Conservation (phyloP, 176 grass and related monocot genomes). For the Carex myosuroides region DNA sequence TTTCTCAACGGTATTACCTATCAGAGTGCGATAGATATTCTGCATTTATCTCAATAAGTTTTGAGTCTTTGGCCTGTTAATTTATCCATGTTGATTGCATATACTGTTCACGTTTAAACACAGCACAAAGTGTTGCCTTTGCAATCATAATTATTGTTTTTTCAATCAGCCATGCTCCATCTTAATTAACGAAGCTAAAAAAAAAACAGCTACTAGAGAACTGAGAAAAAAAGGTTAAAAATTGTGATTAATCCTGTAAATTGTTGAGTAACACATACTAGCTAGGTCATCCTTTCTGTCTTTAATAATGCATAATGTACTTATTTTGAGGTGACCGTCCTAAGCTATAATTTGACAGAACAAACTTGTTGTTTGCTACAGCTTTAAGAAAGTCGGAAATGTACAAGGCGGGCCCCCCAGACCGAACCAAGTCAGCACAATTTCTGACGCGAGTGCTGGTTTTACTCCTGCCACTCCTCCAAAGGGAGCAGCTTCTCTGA, state of each 20-base stretch:
- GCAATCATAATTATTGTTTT: neutral
- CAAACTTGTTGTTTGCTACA: slow-evolving; percentile 38
- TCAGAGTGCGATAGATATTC: neutral
- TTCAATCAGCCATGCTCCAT: neutral
- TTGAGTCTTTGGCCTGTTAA: neutral
- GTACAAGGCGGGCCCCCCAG: slow-evolving; percentile 54
- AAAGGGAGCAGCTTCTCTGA: slow-evolving; percentile 25
- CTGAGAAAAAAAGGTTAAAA: neutral
- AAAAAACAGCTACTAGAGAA: neutral
- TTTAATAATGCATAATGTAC: neutral
- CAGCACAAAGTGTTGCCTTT: neutral
- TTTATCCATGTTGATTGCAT: neutral
- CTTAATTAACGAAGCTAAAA: neutral
- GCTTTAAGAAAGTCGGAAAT: slow-evolving; percentile 61
- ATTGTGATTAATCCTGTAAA: neutral
- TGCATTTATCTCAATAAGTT: neutral
- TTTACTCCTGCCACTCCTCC: slow-evolving; percentile 33
- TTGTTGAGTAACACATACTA: neutral
- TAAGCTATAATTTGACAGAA: neutral
- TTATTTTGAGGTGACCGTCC: neutral
- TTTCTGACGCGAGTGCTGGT: slow-evolving; percentile 24
- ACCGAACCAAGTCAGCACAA: slow-evolving; percentile 49
- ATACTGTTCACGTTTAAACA: neutral
- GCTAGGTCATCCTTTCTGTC: neutral
- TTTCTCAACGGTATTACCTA: neutral